Percentiles rank a stretch among this genome's conserved stretches.
Evolutionary conservation across 139 green algal species (phyloP).

Genomic region (Chlorella ohadii): DNA sequence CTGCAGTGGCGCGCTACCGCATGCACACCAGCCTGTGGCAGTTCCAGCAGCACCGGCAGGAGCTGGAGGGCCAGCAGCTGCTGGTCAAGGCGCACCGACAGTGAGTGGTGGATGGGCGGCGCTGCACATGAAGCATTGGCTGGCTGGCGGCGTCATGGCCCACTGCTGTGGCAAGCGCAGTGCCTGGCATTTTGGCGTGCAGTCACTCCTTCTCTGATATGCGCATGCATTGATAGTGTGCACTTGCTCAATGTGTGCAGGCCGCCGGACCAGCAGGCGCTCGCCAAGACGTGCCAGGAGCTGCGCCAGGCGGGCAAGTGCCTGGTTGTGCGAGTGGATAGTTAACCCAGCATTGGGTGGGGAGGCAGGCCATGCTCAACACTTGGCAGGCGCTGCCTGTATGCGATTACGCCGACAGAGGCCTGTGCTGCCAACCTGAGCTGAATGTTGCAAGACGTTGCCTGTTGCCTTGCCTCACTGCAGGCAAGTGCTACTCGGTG

Average conservation of each 20-base stretch:
- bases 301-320: background rate
- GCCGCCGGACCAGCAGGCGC: background rate
- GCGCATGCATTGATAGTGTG: too few species aligned
- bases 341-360: too few species aligned
- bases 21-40: background rate
- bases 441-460: too few species aligned
- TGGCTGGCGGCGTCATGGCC: background rate
- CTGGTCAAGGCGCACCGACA: conserved; percentile 14
- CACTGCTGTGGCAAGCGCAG: too few species aligned
- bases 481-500: background rate
- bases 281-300: background rate
- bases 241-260: background rate
- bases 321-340: background rate
- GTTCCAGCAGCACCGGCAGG: background rate
- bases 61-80: conserved; percentile 12
- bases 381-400: too few species aligned
- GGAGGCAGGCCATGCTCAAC: too few species aligned
- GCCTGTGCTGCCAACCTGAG: too few species aligned
- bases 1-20: background rate
- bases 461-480: too few species aligned
- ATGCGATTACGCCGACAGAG: too few species aligned
- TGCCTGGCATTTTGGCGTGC: too few species aligned
- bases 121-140: background rate
- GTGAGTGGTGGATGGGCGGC: background rate
- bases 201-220: too few species aligned